Conservation (phyloP, 106 monocot genomes). For the Dendrobium catenatum region DNA sequence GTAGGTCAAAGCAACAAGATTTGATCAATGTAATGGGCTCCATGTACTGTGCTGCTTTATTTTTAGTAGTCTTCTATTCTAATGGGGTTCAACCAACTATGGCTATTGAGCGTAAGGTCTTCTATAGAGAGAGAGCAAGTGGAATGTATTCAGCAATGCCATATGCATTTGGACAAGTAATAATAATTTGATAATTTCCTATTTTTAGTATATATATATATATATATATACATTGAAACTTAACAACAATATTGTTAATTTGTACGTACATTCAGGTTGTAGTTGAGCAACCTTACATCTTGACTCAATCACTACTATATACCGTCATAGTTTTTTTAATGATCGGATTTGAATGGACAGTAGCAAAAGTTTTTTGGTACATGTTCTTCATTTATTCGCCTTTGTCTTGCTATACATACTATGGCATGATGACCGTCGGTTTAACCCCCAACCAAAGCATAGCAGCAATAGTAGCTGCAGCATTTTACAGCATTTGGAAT, state of each 20-base stretch:
- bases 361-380: constrained; percentile 38
- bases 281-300: constrained; percentile 49
- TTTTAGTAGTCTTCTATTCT: constrained; percentile 40
- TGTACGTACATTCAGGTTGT: constrained; percentile 29
- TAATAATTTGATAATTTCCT: too few relatives aligned
- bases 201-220: neutral
- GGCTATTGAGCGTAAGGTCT: constrained; percentile 51
- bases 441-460: constrained; percentile 38
- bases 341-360: constrained; percentile 57
- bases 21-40: constrained; percentile 37
- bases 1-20: constrained; percentile 12
- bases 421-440: constrained; percentile 46
- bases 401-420: constrained; percentile 59
- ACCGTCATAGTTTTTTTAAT: constrained; percentile 43
- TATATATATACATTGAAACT: neutral
- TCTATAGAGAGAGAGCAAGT: constrained; percentile 63
- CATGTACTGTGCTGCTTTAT: constrained; percentile 40
- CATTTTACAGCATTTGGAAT: constrained; percentile 43
- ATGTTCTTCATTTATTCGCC: constrained; percentile 28
- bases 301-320: constrained; percentile 29
- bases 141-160: constrained; percentile 65
- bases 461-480: constrained; percentile 31
- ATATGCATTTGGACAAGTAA: constrained; percentile 65
- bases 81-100: constrained; percentile 55
- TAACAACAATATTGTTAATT: too few relatives aligned